Base-by-base conservation (phyloP, 163 green algal genomes). In the Scenedesmus sp. region DNA sequence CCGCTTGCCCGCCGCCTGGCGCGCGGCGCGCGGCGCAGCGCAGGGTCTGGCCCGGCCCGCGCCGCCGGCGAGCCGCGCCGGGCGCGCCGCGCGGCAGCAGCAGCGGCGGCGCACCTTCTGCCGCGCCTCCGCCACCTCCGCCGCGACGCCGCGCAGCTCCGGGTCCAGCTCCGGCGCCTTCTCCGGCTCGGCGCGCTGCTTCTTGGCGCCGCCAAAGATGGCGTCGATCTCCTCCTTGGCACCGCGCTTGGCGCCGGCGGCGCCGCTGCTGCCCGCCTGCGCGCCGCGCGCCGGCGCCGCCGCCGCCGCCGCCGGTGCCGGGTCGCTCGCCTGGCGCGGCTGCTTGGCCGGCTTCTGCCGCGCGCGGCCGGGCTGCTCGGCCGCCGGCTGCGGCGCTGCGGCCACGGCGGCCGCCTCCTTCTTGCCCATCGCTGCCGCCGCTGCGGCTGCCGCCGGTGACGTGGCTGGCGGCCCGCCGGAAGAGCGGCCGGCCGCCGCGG, bases 181-280 rank as follows among this genome's bases (percentile, higher is more conserved):
- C 51, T 26, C n/a, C 36, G 42, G 36, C 51, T 65, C 24, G 18
- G 9, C 28, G 39, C 39, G 26, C 31, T 71, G 64, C 26, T 64
- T 77, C 22, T 22, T 67, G 24, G 39, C 63, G 17, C 42, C 62
- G 13, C 24, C 71, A 53, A 83, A 83, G 17, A 83, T 83, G 10
- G 63, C 75, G 53, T 83, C 75, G 47, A 83, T 83, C 64, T 83
- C 75, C 22, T 83, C 65, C 42, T 76, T 75, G 1, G 64, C 64
- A 53, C 53, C 29, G n/a, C 60, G 60, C 29, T 76, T 77, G 7
- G 64, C 36, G 6, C 7, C 39, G 39, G 39, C 39, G 39, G 39
- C 39, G 39, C 39, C 39, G 39, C 39, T 47, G 39, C 39, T 10
- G 39, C 39, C 54, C 13, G 70, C 24, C 24, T 42, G 33, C 58